phyloP scores from a whole-genome alignment of 345 rosid genomes.

The Eucalyptus cladocalyx region DNA sequence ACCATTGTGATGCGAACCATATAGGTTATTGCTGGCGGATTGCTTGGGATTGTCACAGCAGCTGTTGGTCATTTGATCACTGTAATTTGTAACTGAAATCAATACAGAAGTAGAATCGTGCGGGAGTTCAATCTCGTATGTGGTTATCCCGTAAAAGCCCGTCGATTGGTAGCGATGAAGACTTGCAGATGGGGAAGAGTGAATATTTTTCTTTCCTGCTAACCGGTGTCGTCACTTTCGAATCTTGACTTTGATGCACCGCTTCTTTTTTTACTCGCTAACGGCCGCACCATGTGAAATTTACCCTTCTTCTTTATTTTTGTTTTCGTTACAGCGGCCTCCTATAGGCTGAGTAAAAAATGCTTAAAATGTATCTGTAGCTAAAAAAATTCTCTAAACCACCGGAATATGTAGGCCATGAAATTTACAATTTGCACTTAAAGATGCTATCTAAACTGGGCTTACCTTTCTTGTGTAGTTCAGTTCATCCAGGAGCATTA shows the following conservation, averaged over 20 bases:
- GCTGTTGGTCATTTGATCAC: slow-evolving; percentile 31
- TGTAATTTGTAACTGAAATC: neutral
- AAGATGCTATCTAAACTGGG: neutral
- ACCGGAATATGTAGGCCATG: neutral
- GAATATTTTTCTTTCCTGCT: neutral
- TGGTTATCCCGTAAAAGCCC: neutral
- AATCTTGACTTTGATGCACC: neutral
- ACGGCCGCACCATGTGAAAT: neutral
- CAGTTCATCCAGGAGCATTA: neutral
- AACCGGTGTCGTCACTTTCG: neutral
- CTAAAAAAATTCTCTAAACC: neutral
- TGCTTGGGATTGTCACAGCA: slow-evolving; percentile 47
- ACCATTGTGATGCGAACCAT: neutral
- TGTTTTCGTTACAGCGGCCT: neutral
- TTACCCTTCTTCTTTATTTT: neutral
- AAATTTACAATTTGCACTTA: neutral
- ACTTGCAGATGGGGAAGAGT: neutral
- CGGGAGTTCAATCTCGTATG: neutral
- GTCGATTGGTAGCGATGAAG: neutral
- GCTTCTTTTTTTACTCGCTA: neutral
- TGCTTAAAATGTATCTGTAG: neutral
- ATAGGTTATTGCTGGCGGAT: slow-evolving; percentile 69
- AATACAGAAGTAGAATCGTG: neutral
- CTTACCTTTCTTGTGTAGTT: neutral
- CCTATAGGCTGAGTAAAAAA: neutral